Conservation (phyloP, 2,329 filamentous ascomycete species). For the Alternaria triticina region DNA sequence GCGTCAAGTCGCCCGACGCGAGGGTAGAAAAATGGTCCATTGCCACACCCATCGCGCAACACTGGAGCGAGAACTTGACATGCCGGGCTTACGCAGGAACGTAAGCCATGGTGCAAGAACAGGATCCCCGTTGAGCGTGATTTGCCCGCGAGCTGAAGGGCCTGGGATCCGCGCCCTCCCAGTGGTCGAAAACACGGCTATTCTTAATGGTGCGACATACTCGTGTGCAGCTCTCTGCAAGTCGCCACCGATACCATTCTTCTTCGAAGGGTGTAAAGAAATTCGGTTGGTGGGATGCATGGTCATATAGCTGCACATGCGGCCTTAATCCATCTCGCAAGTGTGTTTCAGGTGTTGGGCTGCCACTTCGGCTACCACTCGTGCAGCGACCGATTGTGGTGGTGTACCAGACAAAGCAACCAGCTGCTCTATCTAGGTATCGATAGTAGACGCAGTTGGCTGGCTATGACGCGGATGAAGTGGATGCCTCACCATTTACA, state of each 20-base stretch:
- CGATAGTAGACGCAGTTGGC: conserved; percentile 18
- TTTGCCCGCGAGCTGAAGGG: conserved; percentile 37
- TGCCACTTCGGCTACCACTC: conserved; percentile 4
- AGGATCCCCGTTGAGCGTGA: conserved; percentile 35
- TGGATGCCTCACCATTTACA: conserved; percentile 12
- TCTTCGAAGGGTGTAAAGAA: conserved; percentile 24
- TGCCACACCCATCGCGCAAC: conserved; percentile 25
- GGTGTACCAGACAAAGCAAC: conserved; percentile 7
- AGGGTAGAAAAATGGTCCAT: conserved; percentile 20
- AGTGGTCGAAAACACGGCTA: conserved; percentile 34
- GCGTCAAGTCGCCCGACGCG: conserved; percentile 8
- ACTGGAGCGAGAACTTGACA: conserved; percentile 21
- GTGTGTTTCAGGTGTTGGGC: conserved; percentile 36
- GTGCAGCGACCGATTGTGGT: not conserved
- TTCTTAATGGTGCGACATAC: conserved; percentile 44
- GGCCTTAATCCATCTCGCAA: conserved; percentile 18
- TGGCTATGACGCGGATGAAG: conserved; percentile 9
- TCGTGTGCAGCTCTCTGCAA: conserved; percentile 30
- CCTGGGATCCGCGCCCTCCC: conserved; percentile 24
- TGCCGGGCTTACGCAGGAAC: conserved; percentile 40
- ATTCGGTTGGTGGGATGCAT: conserved; percentile 32
- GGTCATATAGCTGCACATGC: conserved; percentile 18
- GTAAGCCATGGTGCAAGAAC: conserved; percentile 29
- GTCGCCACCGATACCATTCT: conserved; percentile 24
- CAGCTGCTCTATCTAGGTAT: conserved; percentile 20